Evolutionary conservation across 495 filamentous ascomycete species (phyloP).

Genomic region (Trichoderma erinaceum): DNA sequence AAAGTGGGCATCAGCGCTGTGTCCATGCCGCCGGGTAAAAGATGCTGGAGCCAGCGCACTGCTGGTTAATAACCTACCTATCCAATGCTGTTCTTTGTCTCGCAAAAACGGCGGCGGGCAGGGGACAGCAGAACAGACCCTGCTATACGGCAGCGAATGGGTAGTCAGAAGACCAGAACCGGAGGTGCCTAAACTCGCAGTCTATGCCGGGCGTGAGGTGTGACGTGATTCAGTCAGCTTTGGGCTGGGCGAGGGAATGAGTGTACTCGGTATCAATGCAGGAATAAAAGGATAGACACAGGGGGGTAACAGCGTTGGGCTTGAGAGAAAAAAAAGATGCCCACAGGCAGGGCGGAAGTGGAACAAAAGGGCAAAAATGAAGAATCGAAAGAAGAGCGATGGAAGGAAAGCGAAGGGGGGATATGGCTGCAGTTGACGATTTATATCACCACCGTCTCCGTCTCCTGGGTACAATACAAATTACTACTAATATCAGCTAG

Average conservation of each 20-base stretch:
- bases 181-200: neutral
- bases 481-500: neutral
- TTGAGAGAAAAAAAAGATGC: neutral
- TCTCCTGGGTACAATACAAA: neutral
- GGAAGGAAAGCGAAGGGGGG: neutral
- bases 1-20: neutral
- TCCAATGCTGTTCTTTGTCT: neutral
- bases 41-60: neutral
- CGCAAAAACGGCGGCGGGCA: neutral
- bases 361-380: neutral
- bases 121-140: neutral
- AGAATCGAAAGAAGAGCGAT: neutral
- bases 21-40: neutral
- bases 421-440: neutral
- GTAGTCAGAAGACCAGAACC: neutral
- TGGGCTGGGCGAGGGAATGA: neutral
- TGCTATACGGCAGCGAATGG: neutral
- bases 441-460: neutral
- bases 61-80: neutral
- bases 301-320: neutral
- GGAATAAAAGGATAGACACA: neutral
- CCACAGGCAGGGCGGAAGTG: neutral
- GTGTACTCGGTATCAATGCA: neutral
- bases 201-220: neutral
- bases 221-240: constrained; percentile 2